phyloP scores from a whole-genome alignment of 2,329 filamentous ascomycete species.

The Mycocentrospora acerina region DNA sequence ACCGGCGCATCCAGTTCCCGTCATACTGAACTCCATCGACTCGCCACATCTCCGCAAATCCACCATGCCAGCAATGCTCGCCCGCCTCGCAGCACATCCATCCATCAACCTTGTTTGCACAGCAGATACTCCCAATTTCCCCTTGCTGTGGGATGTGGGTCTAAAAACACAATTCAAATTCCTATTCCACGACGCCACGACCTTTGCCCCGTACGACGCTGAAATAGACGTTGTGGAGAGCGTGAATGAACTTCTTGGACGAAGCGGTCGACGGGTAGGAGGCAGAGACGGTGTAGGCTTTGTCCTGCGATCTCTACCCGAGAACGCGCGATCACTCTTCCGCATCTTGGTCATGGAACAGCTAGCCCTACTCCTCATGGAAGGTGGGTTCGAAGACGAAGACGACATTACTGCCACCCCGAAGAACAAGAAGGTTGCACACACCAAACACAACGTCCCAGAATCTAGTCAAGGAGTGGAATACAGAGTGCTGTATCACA shows the following conservation, averaged over 20 bases:
- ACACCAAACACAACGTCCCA: slow-evolving; percentile 26
- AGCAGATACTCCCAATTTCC: slow-evolving; percentile 83
- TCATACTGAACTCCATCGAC: slow-evolving; percentile 87
- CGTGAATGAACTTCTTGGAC: slow-evolving; percentile 82
- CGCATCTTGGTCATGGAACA: slow-evolving; percentile 82
- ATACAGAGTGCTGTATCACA: slow-evolving; percentile 89
- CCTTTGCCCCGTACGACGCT: slow-evolving; percentile 71
- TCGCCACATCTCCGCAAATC: slow-evolving; percentile 72
- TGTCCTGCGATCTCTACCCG: slow-evolving; percentile 84
- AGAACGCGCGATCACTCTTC: slow-evolving; percentile 89
- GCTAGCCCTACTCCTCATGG: slow-evolving; percentile 65
- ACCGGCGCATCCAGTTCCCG: slow-evolving; percentile 53
- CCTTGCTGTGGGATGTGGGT: slow-evolving; percentile 85
- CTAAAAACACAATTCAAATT: slow-evolving; percentile 83
- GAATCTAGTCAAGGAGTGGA: slow-evolving; percentile 67
- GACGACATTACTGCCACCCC: slow-evolving; percentile 18
- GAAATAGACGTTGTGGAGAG: slow-evolving; percentile 87
- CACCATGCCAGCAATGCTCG: slow-evolving; percentile 69
- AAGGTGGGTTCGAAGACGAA: slow-evolving; percentile 29
- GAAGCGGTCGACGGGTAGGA: slow-evolving; percentile 75
- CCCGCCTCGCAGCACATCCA: slow-evolving; percentile 73
- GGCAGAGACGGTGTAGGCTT: slow-evolving; percentile 91
- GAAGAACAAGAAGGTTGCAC: slow-evolving; percentile 26
- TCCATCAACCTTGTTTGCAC: slow-evolving; percentile 74
- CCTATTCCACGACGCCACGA: slow-evolving; percentile 91